Evolutionary conservation across 306 rosid species (phyloP).

Genomic region (Betula pendula): DNA sequence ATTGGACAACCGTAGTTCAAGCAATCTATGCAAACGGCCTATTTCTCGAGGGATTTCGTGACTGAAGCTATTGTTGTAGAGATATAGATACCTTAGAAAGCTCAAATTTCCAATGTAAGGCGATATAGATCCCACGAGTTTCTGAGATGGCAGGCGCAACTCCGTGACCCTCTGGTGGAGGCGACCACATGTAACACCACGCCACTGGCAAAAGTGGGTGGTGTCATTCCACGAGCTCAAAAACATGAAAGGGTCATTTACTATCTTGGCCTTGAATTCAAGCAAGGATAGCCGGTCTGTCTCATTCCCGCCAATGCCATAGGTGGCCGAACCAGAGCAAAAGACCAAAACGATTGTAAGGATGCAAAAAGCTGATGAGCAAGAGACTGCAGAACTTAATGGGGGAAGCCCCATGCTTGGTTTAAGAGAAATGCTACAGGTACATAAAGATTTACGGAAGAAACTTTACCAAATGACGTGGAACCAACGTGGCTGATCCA

Average conservation of each 20-base stretch:
- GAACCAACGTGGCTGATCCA: no score
- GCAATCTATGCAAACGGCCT: not conserved
- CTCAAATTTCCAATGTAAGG: not conserved
- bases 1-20: rapidly evolving
- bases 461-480: no score
- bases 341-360: not conserved
- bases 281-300: not conserved
- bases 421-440: no score
- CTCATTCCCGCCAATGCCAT: not conserved
- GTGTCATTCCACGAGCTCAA: not conserved
- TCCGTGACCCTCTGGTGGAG: not conserved
- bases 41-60: no score
- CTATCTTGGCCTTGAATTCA: not conserved
- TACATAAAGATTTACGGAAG: no score
- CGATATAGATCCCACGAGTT: not conserved
- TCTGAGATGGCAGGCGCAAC: not conserved
- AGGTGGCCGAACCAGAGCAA: not conserved
- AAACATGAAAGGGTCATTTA: not conserved
- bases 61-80: no score
- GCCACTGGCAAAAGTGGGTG: not conserved
- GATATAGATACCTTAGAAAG: no score
- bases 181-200: not conserved
- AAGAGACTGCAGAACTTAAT: no score
- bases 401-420: no score
- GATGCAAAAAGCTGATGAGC: not conserved